A percentile compares a stretch with the other conserved stretches of the same genome.
These are phyloP conservation scores for Talaromyces adpressus DNA, from an alignment of 495 filamentous ascomycete genomes.

Conservation along the genomic window DNA sequence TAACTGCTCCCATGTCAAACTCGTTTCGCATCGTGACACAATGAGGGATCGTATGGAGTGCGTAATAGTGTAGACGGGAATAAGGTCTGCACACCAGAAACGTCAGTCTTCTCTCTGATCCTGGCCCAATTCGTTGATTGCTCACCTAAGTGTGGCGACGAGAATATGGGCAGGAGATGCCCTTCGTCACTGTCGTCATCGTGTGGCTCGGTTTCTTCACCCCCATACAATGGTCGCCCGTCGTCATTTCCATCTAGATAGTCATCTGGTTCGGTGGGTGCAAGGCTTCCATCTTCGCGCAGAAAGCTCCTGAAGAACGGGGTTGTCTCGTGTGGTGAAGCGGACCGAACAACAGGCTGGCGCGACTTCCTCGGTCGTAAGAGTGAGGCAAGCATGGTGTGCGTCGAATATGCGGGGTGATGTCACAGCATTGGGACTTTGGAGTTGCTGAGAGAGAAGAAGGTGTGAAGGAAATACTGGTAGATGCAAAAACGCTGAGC, in stretches of 20 bases:
- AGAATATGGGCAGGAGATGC: conserved; percentile 76
- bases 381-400: conserved; percentile 14
- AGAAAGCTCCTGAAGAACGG: conserved; percentile 20
- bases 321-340: conserved; percentile 27
- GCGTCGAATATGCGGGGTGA: neutral
- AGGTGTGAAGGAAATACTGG: neutral
- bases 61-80: conserved; percentile 85
- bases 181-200: conserved; percentile 51
- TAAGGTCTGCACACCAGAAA: conserved; percentile 41
- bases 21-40: conserved; percentile 77
- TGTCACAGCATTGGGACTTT: neutral
- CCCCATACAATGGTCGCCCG: conserved; percentile 36
- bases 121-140: neutral
- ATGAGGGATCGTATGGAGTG: conserved; percentile 82
- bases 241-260: conserved; percentile 21
- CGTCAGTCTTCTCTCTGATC: neutral
- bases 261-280: conserved; percentile 24
- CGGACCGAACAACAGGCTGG: conserved; percentile 36
- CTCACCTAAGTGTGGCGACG: conserved; percentile 68
- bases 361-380: conserved; percentile 37
- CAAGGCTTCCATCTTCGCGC: conserved; percentile 16
- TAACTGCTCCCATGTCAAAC: conserved; percentile 90
- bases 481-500: neutral
- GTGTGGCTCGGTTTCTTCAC: conserved; percentile 30
- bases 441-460: neutral